Evolutionary conservation across 371 early-diverging fungal species (phyloP), one percentile per base, ranked within the genome.

Genomic region (Mucor saturninus): DNA sequence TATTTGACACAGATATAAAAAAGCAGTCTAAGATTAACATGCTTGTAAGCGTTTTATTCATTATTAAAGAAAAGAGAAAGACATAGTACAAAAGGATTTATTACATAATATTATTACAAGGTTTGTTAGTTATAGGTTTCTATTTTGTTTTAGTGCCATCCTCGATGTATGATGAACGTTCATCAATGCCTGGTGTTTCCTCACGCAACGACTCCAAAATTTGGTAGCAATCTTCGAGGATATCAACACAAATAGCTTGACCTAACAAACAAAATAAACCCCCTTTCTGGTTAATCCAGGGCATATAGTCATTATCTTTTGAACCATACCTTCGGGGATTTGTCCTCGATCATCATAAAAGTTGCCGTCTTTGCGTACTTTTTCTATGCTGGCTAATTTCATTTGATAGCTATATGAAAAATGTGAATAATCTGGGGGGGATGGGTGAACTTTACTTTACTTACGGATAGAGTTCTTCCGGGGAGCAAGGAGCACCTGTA

Each of bases 191-290:
- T 35, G 35, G 35, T 31, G 59, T 51, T 37, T 30, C 26, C 3
- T 86, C 82, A 61, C 87, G 88, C 30, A 93, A 69, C 45, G 88
- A 89, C 31, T 85, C 83, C 54, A 93, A 72, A 48, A 94, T 71
- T 59, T 87, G 87, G 62, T 95, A 92, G 65, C 95, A 95, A 65
- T 94, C 92, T 58, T 91, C 88, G 50, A 95, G 76, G 45, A 92
- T 64, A 29, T 86, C 86, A 67, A 90, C 87, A 56, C 94, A 88
- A 28, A 93, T 77, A 21, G 91, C 93, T 73, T 92, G 93, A 11
- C 80, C 71, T 74, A 56, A 7, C 29, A 28, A 21, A 21, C 11
- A 14, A 58, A 21, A 21, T 21, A 21, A 21, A 21, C 1, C 21
- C 21, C 21, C 21, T 21, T 21, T 21, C 21, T 21, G 21, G 21